Evolutionary conservation across 345 rosid genomes (phyloP), one percentile per base, ranked within the genome.

Genomic region (Brassica rapa): DNA sequence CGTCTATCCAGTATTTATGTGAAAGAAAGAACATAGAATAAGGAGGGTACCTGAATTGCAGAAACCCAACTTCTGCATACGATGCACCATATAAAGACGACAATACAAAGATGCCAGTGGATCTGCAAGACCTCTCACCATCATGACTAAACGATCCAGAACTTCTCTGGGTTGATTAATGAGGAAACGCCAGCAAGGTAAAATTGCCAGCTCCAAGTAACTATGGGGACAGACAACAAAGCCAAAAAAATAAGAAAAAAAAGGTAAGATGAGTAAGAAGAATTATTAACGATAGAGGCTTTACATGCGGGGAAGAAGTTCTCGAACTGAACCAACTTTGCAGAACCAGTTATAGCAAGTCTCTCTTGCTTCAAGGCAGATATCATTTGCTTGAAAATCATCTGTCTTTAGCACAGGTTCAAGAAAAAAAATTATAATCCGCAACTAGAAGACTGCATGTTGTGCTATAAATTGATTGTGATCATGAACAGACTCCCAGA

Each of bases 241-340:
- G 68, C 51, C 61, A 70, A 27, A 64, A 64, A 5, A 25, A 14
- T 62, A 19, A 35, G 30, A 27, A 66, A 71, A 25, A 25, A 69
- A 59, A 27, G 12, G 70, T 23, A 76, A 7, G 24, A 66, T 30
- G 43, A 27, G 59, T 56, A 23, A 76, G 51, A 25, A 62, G 30
- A 69, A 66, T 15, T 51, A 64, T 76, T 60, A 63, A 30, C 67
- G 60, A 74, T 55, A 71, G 53, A 60, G 71, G 82, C 74, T 74
- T 85, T 83, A 94, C 98, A 94, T 87, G 87, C 96, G 93, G 63
- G 94, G 96, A 81, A 91, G 98, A 82, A 94, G 96, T 82, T 94
- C 98, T 76, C 78, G 85, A 60, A 91, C 83, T 21, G 96, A 87
- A 76, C 96, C 89, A 70, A 91, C 87, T 88, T 94, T 94, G 87